These are phyloP conservation scores for Stagonosporopsis chrysanthemi DNA, from an alignment of 2,329 filamentous ascomycete species.

Conservation along the genomic window DNA sequence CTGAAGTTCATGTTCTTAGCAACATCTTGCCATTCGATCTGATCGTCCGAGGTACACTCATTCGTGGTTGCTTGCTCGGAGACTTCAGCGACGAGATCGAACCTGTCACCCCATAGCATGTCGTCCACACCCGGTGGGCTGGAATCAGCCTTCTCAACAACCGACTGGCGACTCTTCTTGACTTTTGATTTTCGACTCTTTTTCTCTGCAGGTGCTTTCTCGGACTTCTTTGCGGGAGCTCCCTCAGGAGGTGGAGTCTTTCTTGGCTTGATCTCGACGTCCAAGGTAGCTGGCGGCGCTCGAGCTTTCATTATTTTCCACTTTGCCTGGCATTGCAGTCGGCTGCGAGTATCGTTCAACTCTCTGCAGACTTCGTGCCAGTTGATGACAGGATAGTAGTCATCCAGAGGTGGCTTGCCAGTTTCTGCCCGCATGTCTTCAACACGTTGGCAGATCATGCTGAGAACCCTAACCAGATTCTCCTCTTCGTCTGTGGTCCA, in stretches of 20 bases:
- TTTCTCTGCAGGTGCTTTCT: conserved; percentile 1
- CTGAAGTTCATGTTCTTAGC: conserved; percentile 7
- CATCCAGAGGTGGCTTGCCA: conserved; percentile 34
- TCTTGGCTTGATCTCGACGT: conserved; percentile 25
- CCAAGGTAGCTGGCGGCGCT: conserved; percentile 13
- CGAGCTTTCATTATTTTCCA: conserved; percentile 58
- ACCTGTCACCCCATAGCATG: conserved; percentile 53
- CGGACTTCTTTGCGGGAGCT: too few relatives aligned
- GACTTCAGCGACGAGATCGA: conserved; percentile 51
- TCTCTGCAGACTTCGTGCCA: conserved; percentile 70
- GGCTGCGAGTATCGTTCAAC: conserved; percentile 68
- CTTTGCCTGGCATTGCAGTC: conserved; percentile 73
- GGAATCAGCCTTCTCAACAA: background rate
- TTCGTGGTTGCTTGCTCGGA: conserved; percentile 4
- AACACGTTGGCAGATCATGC: conserved; percentile 61
- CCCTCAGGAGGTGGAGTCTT: background rate
- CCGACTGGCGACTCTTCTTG: conserved; percentile 1
- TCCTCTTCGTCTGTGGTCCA: conserved; percentile 71
- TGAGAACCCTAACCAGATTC: conserved; percentile 61
- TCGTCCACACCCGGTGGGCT: conserved; percentile 27
- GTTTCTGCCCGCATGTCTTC: conserved; percentile 34
- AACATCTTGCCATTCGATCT: conserved; percentile 45
- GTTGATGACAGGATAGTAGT: conserved; percentile 63
- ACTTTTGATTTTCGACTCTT: background rate
- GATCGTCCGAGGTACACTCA: conserved; percentile 36